phyloP scores from a whole-genome alignment of 495 filamentous ascomycete genomes.

The Talaromyces ruber region DNA sequence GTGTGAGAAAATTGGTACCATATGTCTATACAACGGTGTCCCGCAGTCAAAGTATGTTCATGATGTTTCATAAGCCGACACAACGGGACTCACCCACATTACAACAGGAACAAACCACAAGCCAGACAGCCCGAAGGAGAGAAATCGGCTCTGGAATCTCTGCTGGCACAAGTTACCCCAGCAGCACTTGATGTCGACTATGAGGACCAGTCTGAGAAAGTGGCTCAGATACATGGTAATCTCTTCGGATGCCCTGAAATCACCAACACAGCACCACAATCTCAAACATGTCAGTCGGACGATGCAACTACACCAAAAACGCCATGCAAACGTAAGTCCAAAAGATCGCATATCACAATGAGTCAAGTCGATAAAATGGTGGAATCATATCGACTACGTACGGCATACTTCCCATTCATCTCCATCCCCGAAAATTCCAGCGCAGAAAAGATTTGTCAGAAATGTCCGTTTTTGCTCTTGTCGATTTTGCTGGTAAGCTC shows the following conservation, averaged over 20 bases:
- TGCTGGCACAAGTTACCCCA: background rate
- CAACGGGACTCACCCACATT: background rate
- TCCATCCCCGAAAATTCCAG: background rate
- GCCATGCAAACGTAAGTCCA: background rate
- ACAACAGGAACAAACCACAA: background rate
- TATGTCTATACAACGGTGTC: background rate
- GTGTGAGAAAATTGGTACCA: background rate
- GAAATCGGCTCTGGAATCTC: background rate
- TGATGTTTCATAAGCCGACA: no score
- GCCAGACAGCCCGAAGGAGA: background rate
- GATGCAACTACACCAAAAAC: background rate
- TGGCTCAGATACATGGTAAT: background rate
- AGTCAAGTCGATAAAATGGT: background rate
- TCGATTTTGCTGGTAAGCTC: background rate
- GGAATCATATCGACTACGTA: background rate
- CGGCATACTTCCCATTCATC: constrained; percentile 3
- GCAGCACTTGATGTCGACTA: background rate
- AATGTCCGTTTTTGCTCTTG: background rate
- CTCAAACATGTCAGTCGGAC: background rate
- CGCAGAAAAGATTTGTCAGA: background rate
- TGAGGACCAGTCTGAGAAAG: background rate
- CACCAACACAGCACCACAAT: background rate
- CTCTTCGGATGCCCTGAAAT: background rate
- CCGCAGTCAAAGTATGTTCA: background rate
- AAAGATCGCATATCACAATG: background rate